Conservation (phyloP, 495 filamentous ascomycete genomes). For the Daldinia loculata region DNA sequence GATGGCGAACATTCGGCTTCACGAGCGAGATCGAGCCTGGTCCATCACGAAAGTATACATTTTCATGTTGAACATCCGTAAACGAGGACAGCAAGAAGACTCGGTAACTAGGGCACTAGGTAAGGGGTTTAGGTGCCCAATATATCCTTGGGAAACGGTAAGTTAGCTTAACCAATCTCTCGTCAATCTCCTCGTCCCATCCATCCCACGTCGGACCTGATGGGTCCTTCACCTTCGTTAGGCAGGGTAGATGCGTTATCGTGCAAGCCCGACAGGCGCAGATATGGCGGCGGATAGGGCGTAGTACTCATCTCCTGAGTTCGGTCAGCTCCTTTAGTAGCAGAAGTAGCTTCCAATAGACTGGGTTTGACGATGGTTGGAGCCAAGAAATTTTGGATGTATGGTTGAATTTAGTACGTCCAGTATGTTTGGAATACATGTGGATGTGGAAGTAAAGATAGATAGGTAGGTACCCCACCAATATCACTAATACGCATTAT, state of each 20-base stretch:
- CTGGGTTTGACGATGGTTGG: slow-evolving; percentile 20
- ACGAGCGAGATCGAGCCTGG: slow-evolving; percentile 15
- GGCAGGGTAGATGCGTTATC: slow-evolving; percentile 12
- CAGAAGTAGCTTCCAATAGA: slow-evolving; percentile 28
- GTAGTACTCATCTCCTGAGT: slow-evolving; percentile 18
- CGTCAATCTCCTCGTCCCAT: slow-evolving; percentile 2
- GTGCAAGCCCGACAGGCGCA: slow-evolving; percentile 18
- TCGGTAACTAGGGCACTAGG: slow-evolving; percentile 8
- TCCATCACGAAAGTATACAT: slow-evolving; percentile 15
- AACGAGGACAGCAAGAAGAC: slow-evolving; percentile 15
- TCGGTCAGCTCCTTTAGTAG: slow-evolving; percentile 22
- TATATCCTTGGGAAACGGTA: background rate
- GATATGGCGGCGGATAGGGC: slow-evolving; percentile 33
- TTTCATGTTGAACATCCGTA: slow-evolving; percentile 5
- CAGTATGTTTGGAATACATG: background rate
- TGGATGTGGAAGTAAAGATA: background rate
- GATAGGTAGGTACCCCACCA: slow-evolving; percentile 16
- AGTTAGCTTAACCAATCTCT: slow-evolving; percentile 1
- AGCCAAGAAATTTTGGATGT: slow-evolving; percentile 20
- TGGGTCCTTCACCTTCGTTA: slow-evolving; percentile 15
- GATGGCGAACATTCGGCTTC: slow-evolving; percentile 30
- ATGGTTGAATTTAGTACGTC: slow-evolving; percentile 18
- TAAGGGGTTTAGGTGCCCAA: background rate
- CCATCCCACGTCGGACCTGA: slow-evolving; percentile 23
- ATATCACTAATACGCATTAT: slow-evolving; percentile 24